Evolutionary conservation across 257 asterid species (phyloP).

Genomic region (Salvia hispanica): DNA sequence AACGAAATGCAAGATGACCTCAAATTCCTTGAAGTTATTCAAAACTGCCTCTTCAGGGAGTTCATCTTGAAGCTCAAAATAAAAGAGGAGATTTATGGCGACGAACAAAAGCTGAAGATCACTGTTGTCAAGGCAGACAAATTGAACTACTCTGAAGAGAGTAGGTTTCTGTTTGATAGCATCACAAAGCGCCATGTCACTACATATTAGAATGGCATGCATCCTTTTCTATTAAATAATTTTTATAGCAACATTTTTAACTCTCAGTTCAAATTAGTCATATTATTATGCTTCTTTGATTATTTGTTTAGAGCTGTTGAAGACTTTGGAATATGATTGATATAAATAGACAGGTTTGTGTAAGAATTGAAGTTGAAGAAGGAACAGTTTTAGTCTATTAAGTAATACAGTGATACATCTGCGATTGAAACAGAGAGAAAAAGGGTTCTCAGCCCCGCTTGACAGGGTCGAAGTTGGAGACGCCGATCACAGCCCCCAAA

Average conservation of each 20-base stretch:
- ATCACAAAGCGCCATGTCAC: constrained; percentile 38
- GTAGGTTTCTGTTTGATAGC: constrained; percentile 52
- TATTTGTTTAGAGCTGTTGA: no score
- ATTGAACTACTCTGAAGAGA: constrained; percentile 64
- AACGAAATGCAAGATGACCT: constrained; percentile 54
- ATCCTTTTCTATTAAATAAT: background rate
- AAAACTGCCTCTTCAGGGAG: constrained; percentile 63
- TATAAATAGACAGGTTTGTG: constrained; percentile 21
- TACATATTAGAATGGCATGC: constrained; percentile 22
- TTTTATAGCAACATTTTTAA: constrained; percentile 23
- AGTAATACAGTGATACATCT: constrained; percentile 31
- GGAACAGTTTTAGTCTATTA: constrained; percentile 25
- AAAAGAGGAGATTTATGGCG: constrained; percentile 88
- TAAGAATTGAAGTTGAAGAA: constrained; percentile 25
- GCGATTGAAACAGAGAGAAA: constrained; percentile 31
- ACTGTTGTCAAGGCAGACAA: constrained; percentile 86
- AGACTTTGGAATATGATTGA: background rate
- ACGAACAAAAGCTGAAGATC: constrained; percentile 81
- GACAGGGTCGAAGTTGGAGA: constrained; percentile 88
- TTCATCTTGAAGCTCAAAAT: constrained; percentile 70
- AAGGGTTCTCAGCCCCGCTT: constrained; percentile 55
- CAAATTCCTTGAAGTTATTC: constrained; percentile 57
- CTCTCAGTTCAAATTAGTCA: constrained; percentile 12
- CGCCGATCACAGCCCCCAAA: constrained; percentile 65
- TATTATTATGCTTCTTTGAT: constrained; percentile 19